phyloP scores from a whole-genome alignment of 2,329 filamentous ascomycete species.

The Colletotrichum filicis region DNA sequence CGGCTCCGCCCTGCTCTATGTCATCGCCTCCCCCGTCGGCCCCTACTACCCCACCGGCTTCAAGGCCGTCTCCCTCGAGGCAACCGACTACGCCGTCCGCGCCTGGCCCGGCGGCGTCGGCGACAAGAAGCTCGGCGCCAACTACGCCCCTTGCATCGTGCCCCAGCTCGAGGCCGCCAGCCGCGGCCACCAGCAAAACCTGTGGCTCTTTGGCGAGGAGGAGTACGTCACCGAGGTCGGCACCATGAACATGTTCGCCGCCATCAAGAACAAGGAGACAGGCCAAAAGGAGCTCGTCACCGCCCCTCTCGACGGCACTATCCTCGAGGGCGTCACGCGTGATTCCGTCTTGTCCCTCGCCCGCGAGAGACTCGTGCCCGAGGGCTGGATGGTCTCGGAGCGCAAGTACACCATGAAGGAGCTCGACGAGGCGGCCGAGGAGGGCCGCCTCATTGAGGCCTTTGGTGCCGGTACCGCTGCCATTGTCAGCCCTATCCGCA shows the following conservation, averaged over 20 bases:
- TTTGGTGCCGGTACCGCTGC: conserved; percentile 96
- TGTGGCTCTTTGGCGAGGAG: conserved; percentile 97
- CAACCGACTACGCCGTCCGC: conserved; percentile 94
- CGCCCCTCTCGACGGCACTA: conserved; percentile 96
- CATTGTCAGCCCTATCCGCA: conserved; percentile 89
- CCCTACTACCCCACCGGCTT: conserved; percentile 99
- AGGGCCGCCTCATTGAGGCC: conserved; percentile 90
- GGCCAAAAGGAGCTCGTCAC: conserved; percentile 93
- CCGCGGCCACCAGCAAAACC: conserved; percentile 95
- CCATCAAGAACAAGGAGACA: conserved; percentile 84
- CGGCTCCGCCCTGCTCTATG: conserved; percentile 89
- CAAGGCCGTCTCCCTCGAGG: conserved; percentile 95
- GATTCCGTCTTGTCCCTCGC: conserved; percentile 92
- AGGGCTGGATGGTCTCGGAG: conserved; percentile 91
- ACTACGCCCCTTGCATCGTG: conserved; percentile 99
- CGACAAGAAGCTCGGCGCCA: conserved; percentile 98
- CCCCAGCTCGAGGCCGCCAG: conserved; percentile 92
- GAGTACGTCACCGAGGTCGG: conserved; percentile 97
- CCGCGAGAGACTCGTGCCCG: conserved; percentile 80
- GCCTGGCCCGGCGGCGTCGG: conserved; percentile 98
- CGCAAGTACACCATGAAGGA: conserved; percentile 93
- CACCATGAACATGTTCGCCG: conserved; percentile 98
- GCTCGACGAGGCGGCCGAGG: conserved; percentile 80
- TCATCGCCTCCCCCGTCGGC: conserved; percentile 95
- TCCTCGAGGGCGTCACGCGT: conserved; percentile 92